These are phyloP conservation scores for Phoenix roebelenii DNA, from an alignment of 176 grass and related monocot genomes.

Conservation along the genomic window DNA sequence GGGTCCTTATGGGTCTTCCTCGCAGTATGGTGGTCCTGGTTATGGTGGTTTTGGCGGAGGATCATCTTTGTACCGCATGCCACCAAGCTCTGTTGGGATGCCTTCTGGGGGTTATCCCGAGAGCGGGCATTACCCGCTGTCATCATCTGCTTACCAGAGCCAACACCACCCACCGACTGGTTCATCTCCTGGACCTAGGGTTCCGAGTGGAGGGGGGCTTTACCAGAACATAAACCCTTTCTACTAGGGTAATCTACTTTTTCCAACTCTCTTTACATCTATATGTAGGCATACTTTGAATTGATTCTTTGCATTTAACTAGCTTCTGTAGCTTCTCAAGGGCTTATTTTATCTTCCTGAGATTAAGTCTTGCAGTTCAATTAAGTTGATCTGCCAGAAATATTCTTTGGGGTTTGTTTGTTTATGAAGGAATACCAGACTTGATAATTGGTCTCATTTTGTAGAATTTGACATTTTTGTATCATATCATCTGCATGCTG, in stretches of 20 bases:
- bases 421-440: too few species aligned
- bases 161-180: slow-evolving; percentile 47
- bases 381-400: too few species aligned
- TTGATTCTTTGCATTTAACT: too few species aligned
- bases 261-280: too few species aligned
- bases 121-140: slow-evolving; percentile 49
- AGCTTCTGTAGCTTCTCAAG: too few species aligned
- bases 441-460: too few species aligned
- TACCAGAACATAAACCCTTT: slow-evolving; percentile 76
- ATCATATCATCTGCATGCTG: too few species aligned
- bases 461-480: too few species aligned
- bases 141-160: slow-evolving; percentile 45
- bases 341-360: too few species aligned
- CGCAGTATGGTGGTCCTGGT: slow-evolving; percentile 48
- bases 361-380: too few species aligned
- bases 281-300: too few species aligned
- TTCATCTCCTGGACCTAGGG: slow-evolving; percentile 48
- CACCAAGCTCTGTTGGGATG: slow-evolving; percentile 35
- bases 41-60: slow-evolving; percentile 64
- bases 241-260: slow-evolving; percentile 66
- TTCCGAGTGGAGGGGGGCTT: slow-evolving; percentile 38
- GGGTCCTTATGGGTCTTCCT: slow-evolving; percentile 42
- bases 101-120: slow-evolving; percentile 49
- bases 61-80: slow-evolving; percentile 44
- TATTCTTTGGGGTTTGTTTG: too few species aligned